A percentile compares a stretch with the other conserved stretches of the same genome.
These are phyloP conservation scores for Fusarium nurragi DNA, from an alignment of 2,329 filamentous ascomycete genomes.

Conservation along the genomic window DNA sequence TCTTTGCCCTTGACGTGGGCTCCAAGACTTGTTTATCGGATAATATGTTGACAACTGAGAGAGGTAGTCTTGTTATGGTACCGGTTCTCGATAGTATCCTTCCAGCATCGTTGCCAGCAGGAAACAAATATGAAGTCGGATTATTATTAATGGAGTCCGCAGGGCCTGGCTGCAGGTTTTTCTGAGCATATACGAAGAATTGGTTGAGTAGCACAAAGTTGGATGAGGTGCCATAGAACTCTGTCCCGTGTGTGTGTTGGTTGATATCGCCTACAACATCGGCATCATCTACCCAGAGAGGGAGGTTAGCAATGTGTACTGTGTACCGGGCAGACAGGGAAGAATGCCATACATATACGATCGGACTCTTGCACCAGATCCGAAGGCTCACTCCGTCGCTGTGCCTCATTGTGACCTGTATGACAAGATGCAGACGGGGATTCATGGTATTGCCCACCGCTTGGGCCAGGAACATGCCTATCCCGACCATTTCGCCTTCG, in stretches of 20 bases:
- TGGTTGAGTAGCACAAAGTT: slow-evolving; percentile 7
- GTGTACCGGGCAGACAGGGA: neutral
- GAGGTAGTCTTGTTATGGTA: neutral
- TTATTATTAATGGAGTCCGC: neutral
- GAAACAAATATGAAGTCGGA: neutral
- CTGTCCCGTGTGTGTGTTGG: slow-evolving; percentile 3
- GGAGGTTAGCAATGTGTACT: neutral
- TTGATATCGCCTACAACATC: slow-evolving; percentile 8
- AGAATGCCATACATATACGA: neutral
- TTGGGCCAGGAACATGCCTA: neutral
- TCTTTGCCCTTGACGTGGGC: neutral
- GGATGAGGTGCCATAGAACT: slow-evolving; percentile 6
- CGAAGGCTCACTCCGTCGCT: neutral
- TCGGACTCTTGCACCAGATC: neutral
- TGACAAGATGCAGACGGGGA: neutral
- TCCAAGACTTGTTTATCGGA: neutral
- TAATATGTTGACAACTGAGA: neutral
- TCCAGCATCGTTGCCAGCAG: neutral
- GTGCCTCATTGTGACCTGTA: neutral
- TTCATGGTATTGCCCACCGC: neutral
- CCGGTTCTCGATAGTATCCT: rapidly evolving
- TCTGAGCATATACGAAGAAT: slow-evolving; percentile 7
- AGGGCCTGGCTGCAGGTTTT: neutral
- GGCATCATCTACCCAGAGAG: neutral
- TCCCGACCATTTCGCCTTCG: neutral